These are phyloP conservation scores for Prunus mira DNA, from an alignment of 306 rosid genomes.

Conservation along the genomic window DNA sequence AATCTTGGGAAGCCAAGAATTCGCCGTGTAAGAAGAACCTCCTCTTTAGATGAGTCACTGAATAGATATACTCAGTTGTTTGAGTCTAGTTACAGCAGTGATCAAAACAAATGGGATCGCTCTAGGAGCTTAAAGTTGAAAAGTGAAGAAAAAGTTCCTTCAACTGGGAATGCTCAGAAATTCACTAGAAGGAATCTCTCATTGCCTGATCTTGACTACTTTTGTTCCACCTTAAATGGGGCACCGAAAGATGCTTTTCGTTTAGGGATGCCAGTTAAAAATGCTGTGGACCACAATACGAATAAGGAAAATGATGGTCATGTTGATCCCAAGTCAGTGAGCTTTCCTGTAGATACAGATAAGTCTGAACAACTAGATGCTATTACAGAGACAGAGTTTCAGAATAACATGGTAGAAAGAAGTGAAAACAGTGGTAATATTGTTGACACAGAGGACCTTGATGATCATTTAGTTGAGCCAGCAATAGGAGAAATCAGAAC, in stretches of 20 bases:
- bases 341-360: background rate
- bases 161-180: slow-evolving; percentile 34
- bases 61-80: slow-evolving; percentile 67
- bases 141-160: slow-evolving; percentile 47
- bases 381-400: slow-evolving; percentile 32
- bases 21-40: slow-evolving; percentile 40
- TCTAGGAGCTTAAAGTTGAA: slow-evolving; percentile 62
- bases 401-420: slow-evolving; percentile 24
- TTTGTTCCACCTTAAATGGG: slow-evolving; percentile 58
- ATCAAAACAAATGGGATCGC: slow-evolving; percentile 32
- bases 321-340: no score
- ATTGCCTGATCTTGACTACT: slow-evolving; percentile 60
- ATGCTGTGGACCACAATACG: slow-evolving; percentile 5
- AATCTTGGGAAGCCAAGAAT: slow-evolving; percentile 30
- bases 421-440: slow-evolving; percentile 21
- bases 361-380: slow-evolving; percentile 27
- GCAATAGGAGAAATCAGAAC: slow-evolving; percentile 25
- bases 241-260: slow-evolving; percentile 42
- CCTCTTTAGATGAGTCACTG: slow-evolving; percentile 63
- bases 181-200: slow-evolving; percentile 68
- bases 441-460: slow-evolving; percentile 15
- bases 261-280: slow-evolving; percentile 32
- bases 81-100: slow-evolving; percentile 46
- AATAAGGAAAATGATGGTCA: no score
- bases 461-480: slow-evolving; percentile 23